Evolutionary conservation across 495 filamentous ascomycete genomes (phyloP).

Genomic region (Neurospora sp.): DNA sequence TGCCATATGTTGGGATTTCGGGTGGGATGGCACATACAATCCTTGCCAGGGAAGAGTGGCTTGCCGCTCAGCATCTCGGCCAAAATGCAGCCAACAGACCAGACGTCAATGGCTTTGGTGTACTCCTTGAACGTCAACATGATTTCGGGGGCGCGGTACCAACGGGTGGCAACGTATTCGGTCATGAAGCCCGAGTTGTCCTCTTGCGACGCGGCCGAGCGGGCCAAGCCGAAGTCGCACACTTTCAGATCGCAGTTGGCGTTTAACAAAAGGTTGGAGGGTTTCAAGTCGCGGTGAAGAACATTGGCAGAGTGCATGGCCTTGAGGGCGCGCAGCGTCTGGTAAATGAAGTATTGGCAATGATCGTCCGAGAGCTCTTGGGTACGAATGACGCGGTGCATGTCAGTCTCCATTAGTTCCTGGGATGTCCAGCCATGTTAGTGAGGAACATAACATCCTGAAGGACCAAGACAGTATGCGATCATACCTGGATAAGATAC

Average conservation of each 20-base stretch:
- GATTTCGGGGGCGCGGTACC: slow-evolving; percentile 99
- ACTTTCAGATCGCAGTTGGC: slow-evolving; percentile 99
- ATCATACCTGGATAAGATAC: slow-evolving; percentile 87
- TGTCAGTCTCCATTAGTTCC: slow-evolving; percentile 99
- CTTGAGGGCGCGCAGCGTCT: slow-evolving; percentile 94
- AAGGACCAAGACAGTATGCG: background rate
- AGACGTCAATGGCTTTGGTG: slow-evolving; percentile 99
- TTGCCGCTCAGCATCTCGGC: slow-evolving; percentile 99
- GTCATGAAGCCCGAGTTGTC: slow-evolving; percentile 99
- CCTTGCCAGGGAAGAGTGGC: slow-evolving; percentile 96
- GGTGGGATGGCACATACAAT: slow-evolving; percentile 58
- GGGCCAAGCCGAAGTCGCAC: slow-evolving; percentile 92
- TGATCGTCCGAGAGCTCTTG: slow-evolving; percentile 98
- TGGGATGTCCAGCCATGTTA: slow-evolving; percentile 19
- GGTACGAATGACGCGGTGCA: slow-evolving; percentile 98
- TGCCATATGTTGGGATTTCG: background rate
- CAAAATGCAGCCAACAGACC: slow-evolving; percentile 97
- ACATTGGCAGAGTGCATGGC: slow-evolving; percentile 99
- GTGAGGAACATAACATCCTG: background rate
- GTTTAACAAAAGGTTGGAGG: slow-evolving; percentile 91
- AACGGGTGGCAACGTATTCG: slow-evolving; percentile 98
- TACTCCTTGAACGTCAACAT: slow-evolving; percentile 99
- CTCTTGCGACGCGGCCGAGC: slow-evolving; percentile 86
- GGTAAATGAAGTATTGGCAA: slow-evolving; percentile 99
- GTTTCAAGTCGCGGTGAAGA: slow-evolving; percentile 94